Percentiles rank a stretch among this genome's conserved stretches.
Evolutionary conservation across 2,329 filamentous ascomycete genomes (phyloP).

Genomic region (Harringtonia aguacate): DNA sequence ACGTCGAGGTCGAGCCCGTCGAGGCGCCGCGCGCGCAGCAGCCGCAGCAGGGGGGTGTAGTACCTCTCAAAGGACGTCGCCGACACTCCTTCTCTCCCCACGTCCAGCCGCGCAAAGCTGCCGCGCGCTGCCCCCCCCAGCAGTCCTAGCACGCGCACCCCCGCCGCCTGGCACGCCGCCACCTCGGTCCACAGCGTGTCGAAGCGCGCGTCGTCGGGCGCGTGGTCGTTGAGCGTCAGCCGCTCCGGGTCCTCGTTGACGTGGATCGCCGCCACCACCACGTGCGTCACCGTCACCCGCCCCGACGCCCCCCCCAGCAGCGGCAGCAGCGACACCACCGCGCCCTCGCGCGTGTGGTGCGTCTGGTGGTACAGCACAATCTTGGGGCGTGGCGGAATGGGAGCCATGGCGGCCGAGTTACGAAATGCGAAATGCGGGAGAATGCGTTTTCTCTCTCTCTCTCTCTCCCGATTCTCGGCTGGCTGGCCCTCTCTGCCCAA

Average conservation of each 20-base stretch:
- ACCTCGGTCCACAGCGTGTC: conserved; percentile 61
- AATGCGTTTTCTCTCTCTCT: no score
- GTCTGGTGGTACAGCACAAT: conserved; percentile 30
- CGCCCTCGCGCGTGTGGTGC: conserved; percentile 23
- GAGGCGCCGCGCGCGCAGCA: conserved; percentile 47
- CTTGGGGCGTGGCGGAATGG: conserved; percentile 5
- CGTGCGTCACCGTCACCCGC: conserved; percentile 44
- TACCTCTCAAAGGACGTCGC: conserved; percentile 52
- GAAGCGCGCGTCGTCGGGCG: conserved; percentile 51
- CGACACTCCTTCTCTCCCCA: conserved; percentile 13
- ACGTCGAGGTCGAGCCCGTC: conserved; percentile 65
- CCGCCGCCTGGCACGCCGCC: conserved; percentile 53
- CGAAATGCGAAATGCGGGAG: not conserved
- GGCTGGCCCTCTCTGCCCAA: no score
- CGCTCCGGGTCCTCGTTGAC: conserved; percentile 51
- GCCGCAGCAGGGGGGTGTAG: conserved; percentile 52
- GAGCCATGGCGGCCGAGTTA: not conserved
- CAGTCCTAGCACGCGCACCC: conserved; percentile 70
- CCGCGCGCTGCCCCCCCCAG: conserved; percentile 69
- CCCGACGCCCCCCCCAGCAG: conserved; percentile 21
- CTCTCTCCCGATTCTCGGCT: no score
- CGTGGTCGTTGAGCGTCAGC: conserved; percentile 67
- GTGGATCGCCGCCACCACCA: conserved; percentile 71
- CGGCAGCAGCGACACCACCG: conserved; percentile 28
- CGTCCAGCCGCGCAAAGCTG: conserved; percentile 49